phyloP scores from a whole-genome alignment of 1,284 basidiomycete genomes.

The Laetiporus sulphureus region DNA sequence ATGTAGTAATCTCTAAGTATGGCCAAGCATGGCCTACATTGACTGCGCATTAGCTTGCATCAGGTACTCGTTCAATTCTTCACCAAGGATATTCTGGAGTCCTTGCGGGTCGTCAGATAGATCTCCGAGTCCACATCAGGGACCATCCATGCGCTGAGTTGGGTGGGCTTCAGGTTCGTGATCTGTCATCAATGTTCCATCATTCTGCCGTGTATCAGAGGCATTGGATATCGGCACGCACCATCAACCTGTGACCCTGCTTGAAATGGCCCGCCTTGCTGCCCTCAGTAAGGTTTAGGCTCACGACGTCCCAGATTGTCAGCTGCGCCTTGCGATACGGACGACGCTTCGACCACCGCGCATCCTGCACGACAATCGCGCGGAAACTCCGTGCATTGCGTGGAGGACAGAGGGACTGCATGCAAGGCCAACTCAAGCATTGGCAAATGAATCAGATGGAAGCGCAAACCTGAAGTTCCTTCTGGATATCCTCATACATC shows the following conservation, averaged over 20 bases:
- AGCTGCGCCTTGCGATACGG: constrained; percentile 62
- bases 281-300: constrained; percentile 44
- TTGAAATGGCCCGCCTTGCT: constrained; percentile 47
- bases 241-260: constrained; percentile 67
- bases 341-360: constrained; percentile 42
- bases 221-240: constrained; percentile 31
- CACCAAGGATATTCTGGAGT: constrained; percentile 18
- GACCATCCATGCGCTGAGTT: constrained; percentile 22
- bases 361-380: constrained; percentile 72
- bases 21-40: no score
- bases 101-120: constrained; percentile 21
- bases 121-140: constrained; percentile 19
- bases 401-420: constrained; percentile 64
- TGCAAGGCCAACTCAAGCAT: constrained; percentile 6
- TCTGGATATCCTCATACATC: constrained; percentile 53
- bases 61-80: not conserved
- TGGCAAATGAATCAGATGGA: no score
- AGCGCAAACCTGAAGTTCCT: constrained; percentile 62
- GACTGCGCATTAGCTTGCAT: not conserved
- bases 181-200: no score
- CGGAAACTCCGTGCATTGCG: constrained; percentile 79
- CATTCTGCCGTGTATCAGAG: no score
- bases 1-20: no score
- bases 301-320: constrained; percentile 79
- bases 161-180: constrained; percentile 23